Evolutionary conservation across 306 rosid species (phyloP).

Genomic region (Delonix regia): DNA sequence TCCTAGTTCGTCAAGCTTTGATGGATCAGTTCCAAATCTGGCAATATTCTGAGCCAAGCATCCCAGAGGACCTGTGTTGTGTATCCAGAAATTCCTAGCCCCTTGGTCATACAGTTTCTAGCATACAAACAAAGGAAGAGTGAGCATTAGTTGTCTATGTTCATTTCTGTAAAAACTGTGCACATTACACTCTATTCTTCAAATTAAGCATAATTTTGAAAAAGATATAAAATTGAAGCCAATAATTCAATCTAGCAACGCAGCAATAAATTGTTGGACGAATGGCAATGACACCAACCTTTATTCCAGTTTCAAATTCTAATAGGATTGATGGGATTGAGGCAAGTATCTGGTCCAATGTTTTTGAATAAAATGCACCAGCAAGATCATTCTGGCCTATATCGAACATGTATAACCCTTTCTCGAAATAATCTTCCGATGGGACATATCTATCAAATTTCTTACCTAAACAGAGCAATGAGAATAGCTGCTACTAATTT

Average conservation of each 20-base stretch:
- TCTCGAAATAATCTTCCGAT: constrained; percentile 49
- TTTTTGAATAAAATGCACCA: constrained; percentile 75
- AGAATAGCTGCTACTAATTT: background rate
- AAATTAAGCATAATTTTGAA: no score
- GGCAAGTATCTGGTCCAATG: constrained; percentile 62
- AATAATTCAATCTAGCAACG: no score
- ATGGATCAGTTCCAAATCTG: constrained; percentile 70
- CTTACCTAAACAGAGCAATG: constrained; percentile 39
- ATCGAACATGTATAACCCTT: constrained; percentile 81
- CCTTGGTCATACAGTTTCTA: constrained; percentile 72
- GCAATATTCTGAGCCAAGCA: constrained; percentile 74
- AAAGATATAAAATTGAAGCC: no score
- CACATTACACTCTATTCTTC: no score
- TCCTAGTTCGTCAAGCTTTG: constrained; percentile 69
- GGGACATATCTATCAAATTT: constrained; percentile 58
- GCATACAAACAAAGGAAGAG: constrained; percentile 14
- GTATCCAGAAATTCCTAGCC: constrained; percentile 79
- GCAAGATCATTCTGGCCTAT: constrained; percentile 85
- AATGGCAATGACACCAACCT: constrained; percentile 52
- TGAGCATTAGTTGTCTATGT: background rate
- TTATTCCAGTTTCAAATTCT: constrained; percentile 71
- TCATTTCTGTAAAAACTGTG: background rate
- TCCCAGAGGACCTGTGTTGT: constrained; percentile 83
- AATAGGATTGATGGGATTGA: constrained; percentile 58
- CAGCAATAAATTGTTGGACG: background rate